Evolutionary conservation across 805 yeast genomes (phyloP), one percentile per base, ranked within the genome.

Genomic region (Lachancea kluyveri): DNA sequence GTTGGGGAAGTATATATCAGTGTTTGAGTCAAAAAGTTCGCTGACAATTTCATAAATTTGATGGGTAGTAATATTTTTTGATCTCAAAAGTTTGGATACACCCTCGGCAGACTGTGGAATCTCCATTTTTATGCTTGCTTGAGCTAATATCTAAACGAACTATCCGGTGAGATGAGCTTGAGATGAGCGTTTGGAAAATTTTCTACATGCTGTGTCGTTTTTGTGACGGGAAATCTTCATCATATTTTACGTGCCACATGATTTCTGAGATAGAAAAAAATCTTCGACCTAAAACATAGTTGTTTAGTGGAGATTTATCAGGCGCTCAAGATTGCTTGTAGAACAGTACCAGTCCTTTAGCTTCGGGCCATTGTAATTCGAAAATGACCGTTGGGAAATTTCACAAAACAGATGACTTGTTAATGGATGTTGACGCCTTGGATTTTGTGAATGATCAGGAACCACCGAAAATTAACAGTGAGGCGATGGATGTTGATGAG

Each of bases 41-140:
- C 43, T 5, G 62, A 60, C 25, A 52, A 57, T 26, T 26, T 45
- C 50, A 9, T 65, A 56, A 13, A 79, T 65, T 16, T 71, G 66
- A 4, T 52, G 52, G 1, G 72, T 52, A 1, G 65, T 17, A 1
- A 67, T 65, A 22, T 59, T 62, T 43, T 72, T 78, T 14, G 76
- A 68, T 40, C 90, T 65, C 17, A 81, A 61, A 43, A 61, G 64
- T 47, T 68, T 68, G 1, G 88, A 78, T 17, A 77, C 50, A 2
- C 67, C 63, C 17, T 30, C 37, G 18, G 41, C 41, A 14, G 24
- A 8, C 12, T 22, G 24, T n/a, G 24, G 24, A n/a, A 22, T n/a
- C 7, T 7, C 11, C 24, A 22, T 22, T 7, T 13, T 22, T 19
- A 8, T 6, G 24, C 24, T n/a, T n/a, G n/a, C n/a, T n/a, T n/a